Conservation (phyloP, 164 flowering plant genomes). For the Aristolochia contorta region DNA sequence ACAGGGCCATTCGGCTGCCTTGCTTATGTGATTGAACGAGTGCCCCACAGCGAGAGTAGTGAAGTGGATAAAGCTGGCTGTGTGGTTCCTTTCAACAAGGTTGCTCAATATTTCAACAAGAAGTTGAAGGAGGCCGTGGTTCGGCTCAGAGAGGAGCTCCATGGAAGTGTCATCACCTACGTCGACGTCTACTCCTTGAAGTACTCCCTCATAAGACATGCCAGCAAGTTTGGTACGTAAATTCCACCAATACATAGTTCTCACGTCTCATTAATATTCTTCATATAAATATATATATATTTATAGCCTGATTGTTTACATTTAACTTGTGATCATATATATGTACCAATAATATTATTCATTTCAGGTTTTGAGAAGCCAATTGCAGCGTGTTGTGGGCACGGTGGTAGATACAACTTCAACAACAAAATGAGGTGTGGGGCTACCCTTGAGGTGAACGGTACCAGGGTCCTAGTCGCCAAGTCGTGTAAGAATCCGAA, state of each 20-base stretch:
- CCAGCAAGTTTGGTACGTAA: slow-evolving; percentile 29
- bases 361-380: slow-evolving; percentile 62
- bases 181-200: slow-evolving; percentile 44
- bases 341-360: too few relatives aligned
- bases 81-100: slow-evolving; percentile 30
- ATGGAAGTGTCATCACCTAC: slow-evolving; percentile 36
- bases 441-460: slow-evolving; percentile 25
- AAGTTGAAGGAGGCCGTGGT: slow-evolving; percentile 25
- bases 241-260: too few relatives aligned
- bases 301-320: too few relatives aligned
- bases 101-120: slow-evolving; percentile 34
- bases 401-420: slow-evolving; percentile 73
- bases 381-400: slow-evolving; percentile 60
- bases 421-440: slow-evolving; percentile 52
- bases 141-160: slow-evolving; percentile 27
- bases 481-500: slow-evolving; percentile 51
- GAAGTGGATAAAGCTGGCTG: slow-evolving; percentile 42
- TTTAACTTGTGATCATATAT: too few relatives aligned
- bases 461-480: slow-evolving; percentile 35
- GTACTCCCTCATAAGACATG: slow-evolving; percentile 34
- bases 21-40: slow-evolving; percentile 26
- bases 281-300: too few relatives aligned
- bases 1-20: slow-evolving; percentile 57
- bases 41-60: slow-evolving; percentile 15
- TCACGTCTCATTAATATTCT: too few relatives aligned